Conservation (phyloP, 2,329 filamentous ascomycete genomes). For the Emmonsiellopsis sp. region DNA sequence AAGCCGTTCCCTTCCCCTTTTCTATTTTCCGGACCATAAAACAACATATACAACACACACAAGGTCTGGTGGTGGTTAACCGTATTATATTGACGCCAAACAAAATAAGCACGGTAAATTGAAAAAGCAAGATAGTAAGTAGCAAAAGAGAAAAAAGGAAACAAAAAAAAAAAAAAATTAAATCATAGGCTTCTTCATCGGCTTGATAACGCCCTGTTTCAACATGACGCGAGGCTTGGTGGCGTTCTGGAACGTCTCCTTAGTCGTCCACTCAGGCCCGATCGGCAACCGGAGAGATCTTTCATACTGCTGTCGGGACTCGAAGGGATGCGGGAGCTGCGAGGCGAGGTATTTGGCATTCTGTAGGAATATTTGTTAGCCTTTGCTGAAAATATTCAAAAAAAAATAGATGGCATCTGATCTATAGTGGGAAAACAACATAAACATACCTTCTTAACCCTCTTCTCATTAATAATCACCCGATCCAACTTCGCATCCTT, state of each 20-base stretch:
- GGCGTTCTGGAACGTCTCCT: slow-evolving; percentile 80
- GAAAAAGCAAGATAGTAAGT: no score
- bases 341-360: slow-evolving; percentile 82
- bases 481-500: slow-evolving; percentile 73
- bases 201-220: slow-evolving; percentile 82
- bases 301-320: slow-evolving; percentile 83
- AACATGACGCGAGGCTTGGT: slow-evolving; percentile 84
- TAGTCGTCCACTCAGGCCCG: slow-evolving; percentile 93
- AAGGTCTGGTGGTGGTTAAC: no score
- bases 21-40: no score
- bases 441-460: slow-evolving; percentile 68
- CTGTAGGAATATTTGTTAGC: slow-evolving; percentile 31
- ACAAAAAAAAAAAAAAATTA: slow-evolving; percentile 19
- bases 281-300: slow-evolving; percentile 75
- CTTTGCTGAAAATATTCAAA: background rate
- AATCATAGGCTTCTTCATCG: slow-evolving; percentile 69
- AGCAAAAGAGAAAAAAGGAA: background rate
- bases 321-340: slow-evolving; percentile 79
- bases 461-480: slow-evolving; percentile 90
- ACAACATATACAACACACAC: no score
- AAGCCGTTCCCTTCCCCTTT: no score
- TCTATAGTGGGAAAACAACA: slow-evolving; percentile 11
- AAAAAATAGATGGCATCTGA: background rate
- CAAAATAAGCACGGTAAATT: no score
- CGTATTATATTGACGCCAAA: no score